These are phyloP conservation scores for Globisporangium apiculatum DNA, from an alignment of 352 stramenopile genomes.

Conservation along the genomic window DNA sequence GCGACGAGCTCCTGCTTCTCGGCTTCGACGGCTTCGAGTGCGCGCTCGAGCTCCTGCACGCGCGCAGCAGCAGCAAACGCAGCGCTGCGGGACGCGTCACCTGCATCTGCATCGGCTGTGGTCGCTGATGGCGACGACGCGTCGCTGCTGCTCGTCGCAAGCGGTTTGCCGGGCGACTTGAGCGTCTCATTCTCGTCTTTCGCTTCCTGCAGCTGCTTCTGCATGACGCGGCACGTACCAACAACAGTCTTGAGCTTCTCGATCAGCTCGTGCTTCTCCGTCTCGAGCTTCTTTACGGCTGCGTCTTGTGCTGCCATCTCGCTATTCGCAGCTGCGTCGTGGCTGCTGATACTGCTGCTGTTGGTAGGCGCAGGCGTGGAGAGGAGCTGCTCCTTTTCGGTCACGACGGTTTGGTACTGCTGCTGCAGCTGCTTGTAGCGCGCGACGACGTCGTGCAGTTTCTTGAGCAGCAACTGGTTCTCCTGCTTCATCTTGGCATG, in stretches of 20 bases:
- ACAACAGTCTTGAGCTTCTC: constrained; percentile 72
- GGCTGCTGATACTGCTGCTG: background rate
- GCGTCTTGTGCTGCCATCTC: constrained; percentile 17
- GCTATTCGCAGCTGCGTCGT: background rate
- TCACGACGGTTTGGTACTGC: constrained; percentile 33
- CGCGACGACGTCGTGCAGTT: constrained; percentile 46
- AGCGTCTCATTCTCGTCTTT: constrained; percentile 48
- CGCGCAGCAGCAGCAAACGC: constrained; percentile 18
- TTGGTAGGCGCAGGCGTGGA: background rate
- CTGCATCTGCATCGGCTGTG: background rate
- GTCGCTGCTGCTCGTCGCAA: constrained; percentile 1
- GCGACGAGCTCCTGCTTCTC: constrained; percentile 39
- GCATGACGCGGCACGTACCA: constrained; percentile 56
- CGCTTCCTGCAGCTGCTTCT: constrained; percentile 62
- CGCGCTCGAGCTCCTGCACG: constrained; percentile 23
- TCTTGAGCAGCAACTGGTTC: constrained; percentile 48
- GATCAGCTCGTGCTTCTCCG: constrained; percentile 66
- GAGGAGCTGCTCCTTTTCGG: constrained; percentile 16
- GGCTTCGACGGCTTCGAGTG: constrained; percentile 31
- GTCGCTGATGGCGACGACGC: constrained; percentile 3
- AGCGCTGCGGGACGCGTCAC: background rate
- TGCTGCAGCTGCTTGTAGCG: constrained; percentile 47
- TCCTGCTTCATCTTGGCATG: constrained; percentile 41
- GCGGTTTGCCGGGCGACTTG: constrained; percentile 26
- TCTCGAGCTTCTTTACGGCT: constrained; percentile 41